Base-by-base conservation (phyloP, 257 asterid genomes). In the Solanum lycopersicoides region DNA sequence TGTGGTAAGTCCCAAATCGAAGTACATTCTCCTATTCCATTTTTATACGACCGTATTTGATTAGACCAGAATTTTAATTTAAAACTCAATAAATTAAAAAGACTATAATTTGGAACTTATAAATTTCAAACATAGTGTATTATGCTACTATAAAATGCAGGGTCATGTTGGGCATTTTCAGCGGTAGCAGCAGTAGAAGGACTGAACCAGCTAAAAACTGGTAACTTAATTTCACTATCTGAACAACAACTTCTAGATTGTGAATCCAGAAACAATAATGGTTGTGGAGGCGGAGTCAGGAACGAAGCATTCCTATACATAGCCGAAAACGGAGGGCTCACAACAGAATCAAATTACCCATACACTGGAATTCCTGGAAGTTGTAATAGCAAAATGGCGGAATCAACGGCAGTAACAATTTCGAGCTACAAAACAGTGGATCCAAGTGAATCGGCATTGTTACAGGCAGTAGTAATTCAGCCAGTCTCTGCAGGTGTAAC, bases 131-230 rank as follows among this genome's bases (percentile, higher is more conserved):
- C 73, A 66, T 13, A 66, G 15, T 28, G 74, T 25, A 65, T 60
- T 60, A n/a, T 60, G 14, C 69, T 60, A 41, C 32, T 21, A 37
- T 21, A 39, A 15, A 63, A 16, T 50, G 74, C 89, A 89, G 93
- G 93, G 15, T 34, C 80, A 53, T 82, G 92, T 80, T 89, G 93
- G 91, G 92, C 90, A 59, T 91, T 90, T 84, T 25, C 92, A 23
- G 91, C 89, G 0, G 89, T 91, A 53, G 89, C 91, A 53, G 88
- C 89, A 2, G 85, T 90, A 15, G 91, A 90, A 83, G 90, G 92
- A 86, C 85, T 89, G 3, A 75, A 2, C 66, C 59, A 88, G 9
- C 88, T 90, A 35, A 89, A 73, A 68, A 44, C 90, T 0, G 87
- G 90, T 7, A 75, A 73, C 28, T 47, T 87, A 50, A 23, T 47